Evolutionary conservation across 495 filamentous ascomycete genomes (phyloP).

Genomic region (Articulospora tetracladia): DNA sequence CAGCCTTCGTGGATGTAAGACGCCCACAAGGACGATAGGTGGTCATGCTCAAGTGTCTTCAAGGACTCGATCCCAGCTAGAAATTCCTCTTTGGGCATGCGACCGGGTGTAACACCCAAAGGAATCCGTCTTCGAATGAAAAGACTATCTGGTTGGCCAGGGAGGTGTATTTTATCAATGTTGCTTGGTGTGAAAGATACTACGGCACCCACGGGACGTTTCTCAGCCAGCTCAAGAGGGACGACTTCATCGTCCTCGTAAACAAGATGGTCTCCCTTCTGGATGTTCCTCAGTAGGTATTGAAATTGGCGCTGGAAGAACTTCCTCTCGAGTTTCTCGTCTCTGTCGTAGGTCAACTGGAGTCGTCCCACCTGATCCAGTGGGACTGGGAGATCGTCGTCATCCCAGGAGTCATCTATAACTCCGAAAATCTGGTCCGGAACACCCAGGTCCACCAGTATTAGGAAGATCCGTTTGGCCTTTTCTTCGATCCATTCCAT

Average conservation of each 20-base stretch:
- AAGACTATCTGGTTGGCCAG: constrained; percentile 52
- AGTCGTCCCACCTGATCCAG: constrained; percentile 67
- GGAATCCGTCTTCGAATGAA: constrained; percentile 71
- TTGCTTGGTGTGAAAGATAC: constrained; percentile 41
- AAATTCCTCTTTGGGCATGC: constrained; percentile 62
- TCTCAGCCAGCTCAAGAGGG: constrained; percentile 64
- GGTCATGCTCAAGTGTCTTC: constrained; percentile 65
- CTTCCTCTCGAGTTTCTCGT: constrained; percentile 61
- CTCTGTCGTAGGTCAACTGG: constrained; percentile 53
- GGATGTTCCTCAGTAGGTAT: constrained; percentile 69
- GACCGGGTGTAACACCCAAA: constrained; percentile 53
- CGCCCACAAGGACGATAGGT: constrained; percentile 75
- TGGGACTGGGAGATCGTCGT: constrained; percentile 80
- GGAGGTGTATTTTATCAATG: constrained; percentile 65
- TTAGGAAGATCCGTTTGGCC: constrained; percentile 76
- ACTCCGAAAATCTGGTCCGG: constrained; percentile 83
- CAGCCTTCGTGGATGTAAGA: constrained; percentile 72
- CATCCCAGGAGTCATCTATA: constrained; percentile 83
- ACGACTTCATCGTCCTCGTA: constrained; percentile 79
- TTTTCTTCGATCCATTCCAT: constrained; percentile 86
- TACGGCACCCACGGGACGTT: constrained; percentile 47
- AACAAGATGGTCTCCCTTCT: constrained; percentile 63
- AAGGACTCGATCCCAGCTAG: constrained; percentile 62
- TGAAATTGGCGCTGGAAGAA: constrained; percentile 83
- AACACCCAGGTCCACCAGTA: constrained; percentile 72